Base-by-base conservation (phyloP, 164 flowering plant species). In the Cinnamomum chago region DNA sequence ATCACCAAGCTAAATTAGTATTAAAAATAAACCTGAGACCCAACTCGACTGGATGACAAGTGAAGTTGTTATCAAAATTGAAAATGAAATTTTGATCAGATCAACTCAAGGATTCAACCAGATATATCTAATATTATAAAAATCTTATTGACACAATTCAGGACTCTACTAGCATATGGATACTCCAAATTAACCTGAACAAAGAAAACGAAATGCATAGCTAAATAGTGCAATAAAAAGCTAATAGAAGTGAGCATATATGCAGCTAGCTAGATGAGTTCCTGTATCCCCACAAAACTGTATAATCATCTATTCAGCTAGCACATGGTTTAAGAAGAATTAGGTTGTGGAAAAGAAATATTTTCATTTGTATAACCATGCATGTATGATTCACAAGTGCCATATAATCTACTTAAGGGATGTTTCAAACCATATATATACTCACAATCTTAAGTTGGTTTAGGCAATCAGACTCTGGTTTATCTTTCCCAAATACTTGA, bases 381-480 rank as follows among this genome's bases (percentile, higher is more conserved):
- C 28, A 27, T 5, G 15, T 15, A 30, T 3, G 28, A 7, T 28
- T 15, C 40, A 18, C 9, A 18, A 28, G 28, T 14, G 35, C 47
- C 18, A 66, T 14, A 35, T 11, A 27, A 28, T 9, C 40, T 30
- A 5, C 6, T 55, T n/a, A 17, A 25, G 5, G 17, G 20, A 25
- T 13, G 40, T 28, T 15, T 11, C 15, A 66, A 28, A 15, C 18
- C 20, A 30, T 25, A 35, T n/a, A 30, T 13, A 35, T n/a, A 75
- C 82, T 79, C 70, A 79, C 82, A 73, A 76, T 73, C 55, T 79
- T 73, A 50, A 79, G 75, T 50, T 73, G 58, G 65, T 30, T 68
- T 35, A 79, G 68, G 73, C 68, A 68, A 17, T 79, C 74, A 2
- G 50, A 33, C n/a, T 58, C 72, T 50, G 82, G 82, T 62, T 30